Evolutionary conservation across 352 stramenopile genomes (phyloP).

Genomic region (Phytophthora sp.): DNA sequence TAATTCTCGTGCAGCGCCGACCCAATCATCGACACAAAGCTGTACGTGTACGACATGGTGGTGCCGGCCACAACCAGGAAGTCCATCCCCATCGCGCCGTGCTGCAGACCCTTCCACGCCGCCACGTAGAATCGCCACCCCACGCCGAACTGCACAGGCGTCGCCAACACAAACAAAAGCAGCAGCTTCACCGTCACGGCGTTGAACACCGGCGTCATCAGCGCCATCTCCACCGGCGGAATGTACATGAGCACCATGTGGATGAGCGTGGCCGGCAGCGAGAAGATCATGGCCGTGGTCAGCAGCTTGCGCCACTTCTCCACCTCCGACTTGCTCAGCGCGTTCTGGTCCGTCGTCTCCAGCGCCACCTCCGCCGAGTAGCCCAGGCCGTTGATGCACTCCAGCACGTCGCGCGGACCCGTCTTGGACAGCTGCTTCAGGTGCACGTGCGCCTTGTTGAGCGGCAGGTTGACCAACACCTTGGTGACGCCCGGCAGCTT

Average conservation of each 20-base stretch:
- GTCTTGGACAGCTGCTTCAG: slow-evolving; percentile 82
- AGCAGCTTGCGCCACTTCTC: slow-evolving; percentile 79
- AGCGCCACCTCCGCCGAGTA: slow-evolving; percentile 64
- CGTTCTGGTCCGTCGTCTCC: slow-evolving; percentile 64
- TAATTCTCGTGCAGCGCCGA: slow-evolving; percentile 66
- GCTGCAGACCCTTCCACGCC: slow-evolving; percentile 81
- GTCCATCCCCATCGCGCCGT: slow-evolving; percentile 91
- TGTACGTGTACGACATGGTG: slow-evolving; percentile 89
- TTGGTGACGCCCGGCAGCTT: slow-evolving; percentile 77
- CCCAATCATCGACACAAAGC: slow-evolving; percentile 78
- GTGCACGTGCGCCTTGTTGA: slow-evolving; percentile 80
- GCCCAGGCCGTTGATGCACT: slow-evolving; percentile 69
- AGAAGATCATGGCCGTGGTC: slow-evolving; percentile 81
- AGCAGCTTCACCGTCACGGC: slow-evolving; percentile 77
- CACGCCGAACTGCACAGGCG: slow-evolving; percentile 86
- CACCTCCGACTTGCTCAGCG: slow-evolving; percentile 73
- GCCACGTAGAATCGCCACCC: slow-evolving; percentile 83
- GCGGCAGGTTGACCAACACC: slow-evolving; percentile 63
- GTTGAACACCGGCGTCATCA: slow-evolving; percentile 85
- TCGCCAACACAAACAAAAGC: slow-evolving; percentile 85
- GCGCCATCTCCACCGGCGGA: slow-evolving; percentile 55
- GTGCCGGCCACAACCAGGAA: slow-evolving; percentile 88
- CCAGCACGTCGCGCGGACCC: slow-evolving; percentile 71
- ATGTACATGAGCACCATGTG: slow-evolving; percentile 91
- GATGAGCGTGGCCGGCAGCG: slow-evolving; percentile 83